Evolutionary conservation across 768 basidiomycete genomes (phyloP).

Genomic region (Lactarius indigo): DNA sequence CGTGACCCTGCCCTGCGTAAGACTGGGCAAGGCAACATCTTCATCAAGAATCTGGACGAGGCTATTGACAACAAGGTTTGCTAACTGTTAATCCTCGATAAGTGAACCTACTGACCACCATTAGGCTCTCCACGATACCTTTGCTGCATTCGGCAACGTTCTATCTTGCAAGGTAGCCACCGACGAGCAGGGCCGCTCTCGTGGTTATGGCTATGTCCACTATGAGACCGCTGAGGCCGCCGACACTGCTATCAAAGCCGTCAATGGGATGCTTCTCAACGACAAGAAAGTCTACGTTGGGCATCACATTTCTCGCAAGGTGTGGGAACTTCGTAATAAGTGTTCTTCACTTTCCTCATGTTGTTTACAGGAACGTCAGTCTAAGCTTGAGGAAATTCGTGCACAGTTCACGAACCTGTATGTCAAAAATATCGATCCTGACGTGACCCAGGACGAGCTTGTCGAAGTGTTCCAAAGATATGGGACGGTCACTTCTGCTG

Average conservation of each 20-base stretch:
- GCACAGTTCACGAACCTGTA: conserved; percentile 98
- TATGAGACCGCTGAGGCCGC: conserved; percentile 98
- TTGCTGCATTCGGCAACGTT: conserved; percentile 98
- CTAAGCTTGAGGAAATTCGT: conserved; percentile 97
- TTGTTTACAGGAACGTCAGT: conserved; percentile 79
- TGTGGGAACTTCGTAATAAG: conserved; percentile 29
- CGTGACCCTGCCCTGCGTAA: conserved; percentile 99
- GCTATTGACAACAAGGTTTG: conserved; percentile 93
- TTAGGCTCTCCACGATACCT: conserved; percentile 97
- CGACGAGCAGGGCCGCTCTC: conserved; percentile 92
- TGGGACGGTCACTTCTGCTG: conserved; percentile 85
- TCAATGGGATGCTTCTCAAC: conserved; percentile 98
- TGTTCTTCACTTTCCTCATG: conserved; percentile 8
- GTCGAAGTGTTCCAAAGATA: conserved; percentile 70
- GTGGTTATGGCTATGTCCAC: conserved; percentile 98
- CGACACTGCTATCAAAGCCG: conserved; percentile 93
- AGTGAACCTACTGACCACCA: conserved; percentile 1
- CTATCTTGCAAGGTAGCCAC: conserved; percentile 98
- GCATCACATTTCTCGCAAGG: conserved; percentile 95
- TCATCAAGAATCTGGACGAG: conserved; percentile 99
- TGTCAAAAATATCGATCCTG: conserved; percentile 92
- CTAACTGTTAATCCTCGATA: not conserved
- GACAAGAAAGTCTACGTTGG: conserved; percentile 99
- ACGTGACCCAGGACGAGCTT: conserved; percentile 84
- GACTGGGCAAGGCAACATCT: conserved; percentile 99